phyloP scores from a whole-genome alignment of 2,329 filamentous ascomycete genomes.

The Elsinoe ampelina region DNA sequence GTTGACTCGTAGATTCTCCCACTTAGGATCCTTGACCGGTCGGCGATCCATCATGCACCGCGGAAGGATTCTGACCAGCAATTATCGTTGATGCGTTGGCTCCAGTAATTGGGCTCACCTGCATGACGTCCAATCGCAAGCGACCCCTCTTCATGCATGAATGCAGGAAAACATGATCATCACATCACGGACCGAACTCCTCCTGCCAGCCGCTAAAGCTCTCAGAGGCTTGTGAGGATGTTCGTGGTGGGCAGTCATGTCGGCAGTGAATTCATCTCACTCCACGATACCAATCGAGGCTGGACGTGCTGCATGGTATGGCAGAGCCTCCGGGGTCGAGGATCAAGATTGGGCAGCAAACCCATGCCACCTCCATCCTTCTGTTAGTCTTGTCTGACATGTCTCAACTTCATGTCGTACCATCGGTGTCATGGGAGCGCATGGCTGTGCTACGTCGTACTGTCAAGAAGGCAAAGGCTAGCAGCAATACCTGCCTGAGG shows the following conservation, averaged over 20 bases:
- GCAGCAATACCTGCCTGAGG: background rate
- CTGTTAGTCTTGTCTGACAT: background rate
- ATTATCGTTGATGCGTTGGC: background rate
- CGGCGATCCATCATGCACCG: background rate
- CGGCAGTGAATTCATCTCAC: background rate
- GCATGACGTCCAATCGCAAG: background rate
- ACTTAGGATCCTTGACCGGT: background rate
- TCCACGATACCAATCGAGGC: background rate
- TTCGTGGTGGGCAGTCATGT: background rate
- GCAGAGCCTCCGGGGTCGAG: background rate
- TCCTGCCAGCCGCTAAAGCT: background rate
- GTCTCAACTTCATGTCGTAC: background rate
- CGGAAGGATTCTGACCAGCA: background rate
- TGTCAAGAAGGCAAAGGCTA: constrained; percentile 5
- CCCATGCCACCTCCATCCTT: background rate
- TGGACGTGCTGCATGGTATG: background rate
- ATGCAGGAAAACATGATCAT: background rate
- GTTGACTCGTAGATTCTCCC: background rate
- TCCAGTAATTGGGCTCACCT: background rate
- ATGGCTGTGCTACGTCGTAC: background rate
- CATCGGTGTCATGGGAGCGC: background rate
- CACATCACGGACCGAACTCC: background rate
- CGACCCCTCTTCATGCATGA: background rate
- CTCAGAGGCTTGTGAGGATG: background rate
- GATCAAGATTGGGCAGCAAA: background rate